Evolutionary conservation across 2,329 filamentous ascomycete genomes (phyloP).

Genomic region (Claviceps purpurea): DNA sequence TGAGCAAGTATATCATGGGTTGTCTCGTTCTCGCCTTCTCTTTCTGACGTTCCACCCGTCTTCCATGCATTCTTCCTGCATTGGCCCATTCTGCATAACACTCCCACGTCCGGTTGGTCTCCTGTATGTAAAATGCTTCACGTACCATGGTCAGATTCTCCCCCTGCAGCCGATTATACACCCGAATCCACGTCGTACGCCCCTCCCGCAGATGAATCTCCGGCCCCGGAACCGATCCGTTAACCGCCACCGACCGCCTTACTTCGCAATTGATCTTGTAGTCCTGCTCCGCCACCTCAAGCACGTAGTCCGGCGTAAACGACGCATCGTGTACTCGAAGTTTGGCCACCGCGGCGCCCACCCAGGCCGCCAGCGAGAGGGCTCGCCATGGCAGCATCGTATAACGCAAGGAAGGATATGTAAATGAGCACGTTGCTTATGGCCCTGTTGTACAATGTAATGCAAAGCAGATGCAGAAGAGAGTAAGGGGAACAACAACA

Average conservation of each 20-base stretch:
- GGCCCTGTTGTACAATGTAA: too few relatives aligned
- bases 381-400: not conserved
- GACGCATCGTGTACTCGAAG: constrained; percentile 12
- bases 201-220: constrained; percentile 31
- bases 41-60: not conserved
- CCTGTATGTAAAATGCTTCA: not conserved
- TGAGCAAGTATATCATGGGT: not conserved
- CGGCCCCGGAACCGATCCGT: constrained; percentile 39
- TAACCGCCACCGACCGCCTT: constrained; percentile 25
- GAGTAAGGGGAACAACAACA: too few relatives aligned
- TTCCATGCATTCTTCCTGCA: not conserved
- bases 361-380: not conserved
- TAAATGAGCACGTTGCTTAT: too few relatives aligned
- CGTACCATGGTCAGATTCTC: constrained; percentile 44
- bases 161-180: constrained; percentile 42
- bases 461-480: too few relatives aligned
- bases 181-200: constrained; percentile 38
- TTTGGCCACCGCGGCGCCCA: not conserved
- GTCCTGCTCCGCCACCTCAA: constrained; percentile 30
- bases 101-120: too few relatives aligned
- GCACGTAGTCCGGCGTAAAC: constrained; percentile 29
- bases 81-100: not conserved
- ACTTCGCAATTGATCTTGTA: constrained; percentile 14
- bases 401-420: too few relatives aligned
- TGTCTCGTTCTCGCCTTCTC: not conserved